Conservation (phyloP, 306 rosid species). For the Acacia confusa region DNA sequence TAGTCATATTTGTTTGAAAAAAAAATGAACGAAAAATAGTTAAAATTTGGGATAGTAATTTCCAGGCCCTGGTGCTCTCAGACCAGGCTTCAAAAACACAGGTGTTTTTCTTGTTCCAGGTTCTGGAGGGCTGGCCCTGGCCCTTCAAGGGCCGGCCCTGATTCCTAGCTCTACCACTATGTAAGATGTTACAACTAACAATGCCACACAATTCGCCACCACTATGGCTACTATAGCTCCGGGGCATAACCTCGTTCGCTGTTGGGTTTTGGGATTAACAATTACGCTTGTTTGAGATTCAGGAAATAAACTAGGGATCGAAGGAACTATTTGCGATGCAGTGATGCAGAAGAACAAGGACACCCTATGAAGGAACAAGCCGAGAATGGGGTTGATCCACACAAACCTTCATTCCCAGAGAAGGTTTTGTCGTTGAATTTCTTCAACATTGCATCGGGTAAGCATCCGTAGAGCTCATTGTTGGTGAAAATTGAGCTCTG, state of each 20-base stretch:
- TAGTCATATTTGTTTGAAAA: too few species aligned
- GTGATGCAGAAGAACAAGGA: conserved; percentile 28
- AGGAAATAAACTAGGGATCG: conserved; percentile 78
- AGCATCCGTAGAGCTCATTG: conserved; percentile 68
- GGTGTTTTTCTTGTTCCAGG: too few species aligned
- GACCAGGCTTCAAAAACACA: too few species aligned
- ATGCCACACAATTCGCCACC: conserved; percentile 61
- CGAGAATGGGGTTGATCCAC: conserved; percentile 72
- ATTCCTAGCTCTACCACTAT: too few species aligned
- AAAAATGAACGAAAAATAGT: too few species aligned
- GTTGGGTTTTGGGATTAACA: neutral
- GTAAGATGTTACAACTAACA: conserved; percentile 65
- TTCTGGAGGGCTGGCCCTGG: too few species aligned
- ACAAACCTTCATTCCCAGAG: conserved; percentile 74
- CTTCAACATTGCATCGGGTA: conserved; percentile 61
- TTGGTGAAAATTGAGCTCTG: conserved; percentile 71
- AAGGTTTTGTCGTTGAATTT: conserved; percentile 68
- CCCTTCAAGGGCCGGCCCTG: too few species aligned
- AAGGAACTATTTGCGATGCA: conserved; percentile 61
- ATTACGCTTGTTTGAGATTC: conserved; percentile 50
- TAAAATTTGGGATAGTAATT: too few species aligned
- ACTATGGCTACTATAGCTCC: conserved; percentile 79
- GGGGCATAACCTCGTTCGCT: conserved; percentile 47
- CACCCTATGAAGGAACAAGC: conserved; percentile 49
- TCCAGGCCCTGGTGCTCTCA: too few species aligned